These are phyloP conservation scores for Austroboletus eburneus DNA, from an alignment of 768 basidiomycete genomes.

Conservation along the genomic window DNA sequence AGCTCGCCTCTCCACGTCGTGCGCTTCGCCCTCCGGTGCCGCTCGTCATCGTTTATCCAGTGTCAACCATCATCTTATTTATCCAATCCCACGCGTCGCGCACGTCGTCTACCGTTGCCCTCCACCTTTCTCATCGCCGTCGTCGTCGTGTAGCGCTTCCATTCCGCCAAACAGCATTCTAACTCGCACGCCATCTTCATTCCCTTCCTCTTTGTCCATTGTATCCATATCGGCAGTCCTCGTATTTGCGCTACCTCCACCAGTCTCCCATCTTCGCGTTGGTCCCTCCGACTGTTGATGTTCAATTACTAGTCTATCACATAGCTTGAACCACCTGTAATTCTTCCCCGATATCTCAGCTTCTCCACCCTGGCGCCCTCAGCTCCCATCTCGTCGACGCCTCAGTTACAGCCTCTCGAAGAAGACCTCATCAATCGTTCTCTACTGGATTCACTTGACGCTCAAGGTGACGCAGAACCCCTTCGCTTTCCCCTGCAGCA, in stretches of 20 bases:
- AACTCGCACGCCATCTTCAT: constrained; percentile 20
- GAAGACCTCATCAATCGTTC: constrained; percentile 88
- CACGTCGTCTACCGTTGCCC: constrained; percentile 36
- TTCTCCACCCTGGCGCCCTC: constrained; percentile 51
- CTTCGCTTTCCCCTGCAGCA: constrained; percentile 27
- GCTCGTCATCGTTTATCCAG: constrained; percentile 19
- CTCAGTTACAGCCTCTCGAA: constrained; percentile 34
- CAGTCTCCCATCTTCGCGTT: constrained; percentile 28
- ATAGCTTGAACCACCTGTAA: constrained; percentile 30
- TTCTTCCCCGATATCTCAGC: constrained; percentile 16
- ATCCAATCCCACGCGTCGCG: constrained; percentile 44
- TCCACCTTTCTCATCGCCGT: constrained; percentile 15
- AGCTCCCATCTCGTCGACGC: constrained; percentile 31
- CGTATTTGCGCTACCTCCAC: constrained; percentile 33
- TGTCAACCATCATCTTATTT: constrained; percentile 29
- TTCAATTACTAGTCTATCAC: constrained; percentile 30
- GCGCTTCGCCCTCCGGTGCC: constrained; percentile 18
- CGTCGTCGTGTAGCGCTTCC: constrained; percentile 27
- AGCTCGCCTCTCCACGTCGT: constrained; percentile 18
- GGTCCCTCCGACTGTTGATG: constrained; percentile 41
- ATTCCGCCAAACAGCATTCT: constrained; percentile 28
- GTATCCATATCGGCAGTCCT: constrained; percentile 41
- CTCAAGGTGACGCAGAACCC: constrained; percentile 78
- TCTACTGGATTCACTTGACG: constrained; percentile 77
- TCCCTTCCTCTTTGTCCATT: constrained; percentile 30